phyloP scores from a whole-genome alignment of 768 basidiomycete species.

The Suillus tomentosus region DNA sequence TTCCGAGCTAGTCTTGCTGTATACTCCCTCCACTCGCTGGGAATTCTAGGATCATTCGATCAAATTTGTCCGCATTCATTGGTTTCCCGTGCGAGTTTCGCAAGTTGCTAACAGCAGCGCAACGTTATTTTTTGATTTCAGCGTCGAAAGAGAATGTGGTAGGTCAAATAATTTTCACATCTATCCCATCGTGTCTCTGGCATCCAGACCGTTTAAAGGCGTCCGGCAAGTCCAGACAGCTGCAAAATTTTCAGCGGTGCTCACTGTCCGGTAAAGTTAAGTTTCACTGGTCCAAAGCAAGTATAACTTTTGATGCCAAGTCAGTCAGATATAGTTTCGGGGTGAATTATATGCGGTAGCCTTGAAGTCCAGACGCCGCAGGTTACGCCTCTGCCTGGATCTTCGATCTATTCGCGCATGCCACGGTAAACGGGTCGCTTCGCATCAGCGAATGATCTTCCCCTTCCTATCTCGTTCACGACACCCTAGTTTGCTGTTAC shows the following conservation, averaged over 20 bases:
- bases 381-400: not conserved
- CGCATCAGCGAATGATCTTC: not conserved
- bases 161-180: not conserved
- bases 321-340: constrained; percentile 4
- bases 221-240: not conserved
- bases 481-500: not conserved
- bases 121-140: constrained; percentile 1
- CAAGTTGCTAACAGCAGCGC: not conserved
- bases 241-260: not conserved
- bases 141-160: not conserved
- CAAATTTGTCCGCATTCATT: not conserved
- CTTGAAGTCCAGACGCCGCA: not conserved
- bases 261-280: constrained; percentile 1
- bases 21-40: not conserved
- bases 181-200: not conserved
- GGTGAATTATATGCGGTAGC: not conserved
- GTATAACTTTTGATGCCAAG: not conserved
- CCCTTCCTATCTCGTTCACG: constrained; percentile 3
- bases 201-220: not conserved
- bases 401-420: constrained; percentile 8
- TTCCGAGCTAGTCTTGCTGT: not conserved
- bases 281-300: not conserved
- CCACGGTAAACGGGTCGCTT: not conserved
- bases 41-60: not conserved
- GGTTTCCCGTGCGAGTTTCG: not conserved